Percentiles rank a stretch among this genome's conserved stretches.
Conservation (phyloP, 2,329 filamentous ascomycete genomes). For the Fusarium duplospermum region DNA sequence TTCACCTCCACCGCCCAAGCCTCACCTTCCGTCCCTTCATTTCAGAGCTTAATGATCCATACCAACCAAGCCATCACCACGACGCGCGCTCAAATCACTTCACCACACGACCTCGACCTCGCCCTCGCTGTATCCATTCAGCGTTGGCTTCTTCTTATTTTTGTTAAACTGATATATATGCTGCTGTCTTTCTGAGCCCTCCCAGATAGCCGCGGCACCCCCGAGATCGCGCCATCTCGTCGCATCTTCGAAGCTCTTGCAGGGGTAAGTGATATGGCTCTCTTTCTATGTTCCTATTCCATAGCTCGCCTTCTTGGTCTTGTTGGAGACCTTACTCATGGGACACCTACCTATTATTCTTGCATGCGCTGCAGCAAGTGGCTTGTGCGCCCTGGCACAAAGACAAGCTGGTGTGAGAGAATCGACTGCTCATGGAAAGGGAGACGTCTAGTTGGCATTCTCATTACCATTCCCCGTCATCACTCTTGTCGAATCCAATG, state of each 20-base stretch:
- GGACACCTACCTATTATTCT: not conserved
- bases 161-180: not conserved
- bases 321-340: not conserved
- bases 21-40: conserved; percentile 30
- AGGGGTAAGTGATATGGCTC: conserved; percentile 29
- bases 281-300: conserved; percentile 4
- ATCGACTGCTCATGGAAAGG: conserved; percentile 6
- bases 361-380: not conserved
- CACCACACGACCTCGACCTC: not conserved
- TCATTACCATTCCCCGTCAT: not conserved
- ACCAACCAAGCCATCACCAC: conserved; percentile 4
- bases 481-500: not conserved
- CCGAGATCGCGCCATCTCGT: conserved; percentile 33
- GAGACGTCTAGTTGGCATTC: conserved; percentile 5
- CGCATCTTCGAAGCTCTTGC: conserved; percentile 2
- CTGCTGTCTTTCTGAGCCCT: conserved; percentile 1
- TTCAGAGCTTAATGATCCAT: conserved; percentile 22
- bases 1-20: conserved; percentile 32
- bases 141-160: not conserved
- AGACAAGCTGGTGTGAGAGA: not conserved
- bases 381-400: not conserved
- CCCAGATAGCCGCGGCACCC: not conserved
- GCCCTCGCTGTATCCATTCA: not conserved
- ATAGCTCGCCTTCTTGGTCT: not conserved
- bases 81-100: conserved; percentile 17